Evolutionary conservation across 352 stramenopile genomes (phyloP).

Genomic region (Globisporangium canariense): DNA sequence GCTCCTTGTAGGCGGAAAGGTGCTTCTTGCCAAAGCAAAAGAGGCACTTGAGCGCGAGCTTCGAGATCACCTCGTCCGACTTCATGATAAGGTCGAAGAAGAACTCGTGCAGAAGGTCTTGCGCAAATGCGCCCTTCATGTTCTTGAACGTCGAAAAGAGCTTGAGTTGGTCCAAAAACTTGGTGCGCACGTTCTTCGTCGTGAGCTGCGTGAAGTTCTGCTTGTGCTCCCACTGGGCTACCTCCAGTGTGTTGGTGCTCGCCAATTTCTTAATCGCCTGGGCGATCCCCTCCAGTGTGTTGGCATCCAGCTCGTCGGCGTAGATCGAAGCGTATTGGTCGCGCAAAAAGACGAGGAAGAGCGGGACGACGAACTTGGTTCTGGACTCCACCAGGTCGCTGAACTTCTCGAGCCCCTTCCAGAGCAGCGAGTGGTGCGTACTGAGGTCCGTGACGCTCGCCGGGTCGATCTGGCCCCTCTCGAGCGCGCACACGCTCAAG

Average conservation of each 20-base stretch:
- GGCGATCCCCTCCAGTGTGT: constrained; percentile 41
- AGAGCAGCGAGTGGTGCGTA: constrained; percentile 79
- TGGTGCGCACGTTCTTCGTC: constrained; percentile 74
- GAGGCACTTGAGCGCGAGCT: constrained; percentile 83
- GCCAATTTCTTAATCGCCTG: constrained; percentile 45
- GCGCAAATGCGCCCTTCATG: constrained; percentile 83
- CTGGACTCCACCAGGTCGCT: constrained; percentile 74
- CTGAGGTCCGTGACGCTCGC: constrained; percentile 55
- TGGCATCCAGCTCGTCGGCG: constrained; percentile 58
- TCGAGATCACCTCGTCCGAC: constrained; percentile 82
- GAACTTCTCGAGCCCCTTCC: constrained; percentile 76
- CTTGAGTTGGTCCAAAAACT: constrained; percentile 79
- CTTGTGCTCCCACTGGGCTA: constrained; percentile 21
- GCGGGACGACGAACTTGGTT: constrained; percentile 82
- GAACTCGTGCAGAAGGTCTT: constrained; percentile 70
- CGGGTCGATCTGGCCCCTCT: constrained; percentile 40
- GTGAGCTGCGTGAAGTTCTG: constrained; percentile 43
- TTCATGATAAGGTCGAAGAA: constrained; percentile 91
- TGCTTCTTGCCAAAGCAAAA: constrained; percentile 84
- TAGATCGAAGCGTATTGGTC: constrained; percentile 82
- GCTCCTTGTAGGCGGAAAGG: constrained; percentile 81
- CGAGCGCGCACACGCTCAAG: constrained; percentile 45
- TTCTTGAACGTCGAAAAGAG: constrained; percentile 83
- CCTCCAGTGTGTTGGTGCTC: constrained; percentile 20
- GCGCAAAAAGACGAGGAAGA: constrained; percentile 80